Percentiles rank a stretch among this genome's conserved stretches.
These are phyloP conservation scores for Mrakia blollopis DNA, from an alignment of 768 basidiomycete species.

Conservation along the genomic window DNA sequence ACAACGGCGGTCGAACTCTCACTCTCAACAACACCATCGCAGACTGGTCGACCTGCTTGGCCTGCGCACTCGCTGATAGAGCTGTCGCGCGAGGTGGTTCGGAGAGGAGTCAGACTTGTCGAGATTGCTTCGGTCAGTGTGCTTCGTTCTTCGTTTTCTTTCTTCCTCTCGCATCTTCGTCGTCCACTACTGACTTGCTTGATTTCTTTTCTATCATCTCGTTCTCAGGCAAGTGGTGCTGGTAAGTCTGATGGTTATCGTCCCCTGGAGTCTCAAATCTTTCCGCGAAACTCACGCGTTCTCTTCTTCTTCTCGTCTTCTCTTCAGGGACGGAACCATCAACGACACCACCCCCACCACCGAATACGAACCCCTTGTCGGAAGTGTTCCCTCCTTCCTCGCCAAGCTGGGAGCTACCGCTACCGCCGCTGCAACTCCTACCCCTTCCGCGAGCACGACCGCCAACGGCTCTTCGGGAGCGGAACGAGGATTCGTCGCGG, in stretches of 20 bases:
- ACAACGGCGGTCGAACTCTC: conserved; percentile 55
- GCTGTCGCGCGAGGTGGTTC: conserved; percentile 35
- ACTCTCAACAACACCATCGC: conserved; percentile 50
- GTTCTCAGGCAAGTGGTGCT: conserved; percentile 5
- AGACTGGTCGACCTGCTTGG: conserved; percentile 61
- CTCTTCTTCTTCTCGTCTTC: neutral
- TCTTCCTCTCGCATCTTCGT: too few relatives aligned
- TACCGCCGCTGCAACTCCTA: neutral
- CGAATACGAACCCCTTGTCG: conserved; percentile 23
- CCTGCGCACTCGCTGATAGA: conserved; percentile 62
- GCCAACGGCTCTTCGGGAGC: too few relatives aligned
- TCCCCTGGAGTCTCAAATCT: neutral
- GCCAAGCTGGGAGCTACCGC: conserved; percentile 10
- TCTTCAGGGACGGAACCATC: conserved; percentile 22
- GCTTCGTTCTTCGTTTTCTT: too few relatives aligned
- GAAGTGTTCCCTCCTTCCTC: conserved; percentile 26
- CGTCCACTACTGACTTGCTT: too few relatives aligned
- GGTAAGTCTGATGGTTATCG: neutral
- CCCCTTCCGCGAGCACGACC: neutral
- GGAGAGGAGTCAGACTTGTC: conserved; percentile 20
- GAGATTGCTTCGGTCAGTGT: conserved; percentile 20
- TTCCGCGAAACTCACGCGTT: neutral
- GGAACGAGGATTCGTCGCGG: too few relatives aligned
- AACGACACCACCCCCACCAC: conserved; percentile 3
- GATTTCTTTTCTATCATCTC: too few relatives aligned